Base-by-base conservation (phyloP, 176 grass and related monocot species). In the Pontederia crassipes region DNA sequence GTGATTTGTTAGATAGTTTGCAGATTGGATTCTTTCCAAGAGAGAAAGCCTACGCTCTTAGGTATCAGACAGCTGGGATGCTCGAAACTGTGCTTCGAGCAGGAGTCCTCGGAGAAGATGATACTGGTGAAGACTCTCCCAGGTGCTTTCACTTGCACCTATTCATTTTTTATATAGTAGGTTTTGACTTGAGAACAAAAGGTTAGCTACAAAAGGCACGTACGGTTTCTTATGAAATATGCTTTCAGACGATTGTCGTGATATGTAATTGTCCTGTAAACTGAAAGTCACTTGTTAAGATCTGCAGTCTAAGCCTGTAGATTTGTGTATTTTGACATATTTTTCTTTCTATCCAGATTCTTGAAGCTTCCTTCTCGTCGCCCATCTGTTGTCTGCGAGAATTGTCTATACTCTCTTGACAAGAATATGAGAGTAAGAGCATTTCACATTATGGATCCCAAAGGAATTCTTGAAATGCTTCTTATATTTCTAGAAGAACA, bases 41-140 rank as follows among this genome's bases (percentile, higher is more conserved):
- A 35, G 58, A 98, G 54, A 92, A 76, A 49, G 88, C 93, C 63
- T 92, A 85, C 82, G 79, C 88, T 13, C 68, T 92, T 47, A 85
- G 87, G 82, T 89, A 98, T 75, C 93, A 92, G 72, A 98, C 84
- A 17, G 79, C 81, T 77, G 84, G 84, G 50, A 98, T 98, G 93
- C 49, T 98, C 57, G 87, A 98, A 72, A 88, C 81, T 18, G 74
- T 92, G 18, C 84, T 98, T 71, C 70, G 93, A 52, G 81, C 77
- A n/a, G 93, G 87, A 24, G 81, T 88, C 74, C 81, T 88, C 55
- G 93, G 93, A 68, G 93, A 98, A 54, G 93, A 88, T 57, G 87
- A 98, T 16, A 88, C 73, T 35, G 93, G 68, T 57, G 93, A 98
- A 85, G 84, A 92, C 51, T 83, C 65, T 28, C 87, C 93, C 20